Evolutionary conservation across 257 asterid genomes (phyloP).

Genomic region (Handroanthus guayacan): DNA sequence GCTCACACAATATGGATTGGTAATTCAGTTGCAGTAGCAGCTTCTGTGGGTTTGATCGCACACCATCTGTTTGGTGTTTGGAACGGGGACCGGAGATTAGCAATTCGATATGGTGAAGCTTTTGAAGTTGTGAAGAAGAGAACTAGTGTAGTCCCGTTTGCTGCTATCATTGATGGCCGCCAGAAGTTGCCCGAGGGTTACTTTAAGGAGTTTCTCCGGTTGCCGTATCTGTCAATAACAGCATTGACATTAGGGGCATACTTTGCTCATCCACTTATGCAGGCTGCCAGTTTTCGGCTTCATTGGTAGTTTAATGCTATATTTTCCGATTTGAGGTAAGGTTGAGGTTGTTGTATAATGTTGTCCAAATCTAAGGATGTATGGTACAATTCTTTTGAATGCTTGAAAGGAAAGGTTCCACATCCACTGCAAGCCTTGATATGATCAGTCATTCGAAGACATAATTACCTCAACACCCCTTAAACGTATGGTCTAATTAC

Average conservation of each 20-base stretch:
- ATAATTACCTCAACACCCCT: too few species aligned
- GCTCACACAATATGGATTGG: conserved; percentile 98
- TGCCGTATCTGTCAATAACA: conserved; percentile 82
- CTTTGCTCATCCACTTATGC: conserved; percentile 93
- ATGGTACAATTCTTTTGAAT: background rate
- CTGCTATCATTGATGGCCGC: conserved; percentile 90
- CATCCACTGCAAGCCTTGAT: too few species aligned
- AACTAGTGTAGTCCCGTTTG: conserved; percentile 90
- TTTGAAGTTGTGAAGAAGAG: conserved; percentile 77
- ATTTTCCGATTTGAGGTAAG: background rate
- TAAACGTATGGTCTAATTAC: too few species aligned
- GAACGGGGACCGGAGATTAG: conserved; percentile 95
- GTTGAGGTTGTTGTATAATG: conserved; percentile 15
- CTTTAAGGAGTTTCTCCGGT: conserved; percentile 79
- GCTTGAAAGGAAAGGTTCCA: background rate
- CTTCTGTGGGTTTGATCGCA: conserved; percentile 86
- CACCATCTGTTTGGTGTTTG: conserved; percentile 96
- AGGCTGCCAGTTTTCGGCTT: conserved; percentile 82
- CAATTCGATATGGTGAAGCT: conserved; percentile 78
- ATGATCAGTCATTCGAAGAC: too few species aligned
- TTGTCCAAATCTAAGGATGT: background rate
- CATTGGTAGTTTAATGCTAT: conserved; percentile 66
- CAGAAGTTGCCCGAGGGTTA: conserved; percentile 86
- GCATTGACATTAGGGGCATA: conserved; percentile 79
- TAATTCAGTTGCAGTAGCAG: conserved; percentile 86